Evolutionary conservation across 1,284 basidiomycete genomes (phyloP).

Genomic region (Rhodotorula sp.): DNA sequence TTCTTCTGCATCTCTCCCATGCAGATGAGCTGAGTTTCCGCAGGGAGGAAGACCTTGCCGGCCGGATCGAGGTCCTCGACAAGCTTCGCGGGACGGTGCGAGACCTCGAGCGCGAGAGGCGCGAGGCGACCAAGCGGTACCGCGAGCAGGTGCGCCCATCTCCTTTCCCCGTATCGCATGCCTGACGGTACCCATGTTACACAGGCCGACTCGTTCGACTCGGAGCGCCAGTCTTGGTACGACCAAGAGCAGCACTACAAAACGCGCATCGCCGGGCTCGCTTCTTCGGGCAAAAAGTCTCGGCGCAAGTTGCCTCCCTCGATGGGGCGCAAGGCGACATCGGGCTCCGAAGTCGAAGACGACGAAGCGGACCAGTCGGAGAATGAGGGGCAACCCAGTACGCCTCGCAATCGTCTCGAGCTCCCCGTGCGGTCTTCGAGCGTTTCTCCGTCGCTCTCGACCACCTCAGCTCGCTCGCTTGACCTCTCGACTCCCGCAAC

Average conservation of each 20-base stretch:
- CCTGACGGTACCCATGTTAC: neutral
- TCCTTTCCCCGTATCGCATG: neutral
- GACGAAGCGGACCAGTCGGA: neutral
- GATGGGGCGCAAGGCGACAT: neutral
- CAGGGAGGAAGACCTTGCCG: constrained; percentile 42
- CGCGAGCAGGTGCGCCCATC: constrained; percentile 32
- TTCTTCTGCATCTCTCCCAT: neutral
- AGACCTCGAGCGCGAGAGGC: constrained; percentile 39
- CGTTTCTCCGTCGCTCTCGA: neutral
- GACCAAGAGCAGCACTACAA: constrained; percentile 42
- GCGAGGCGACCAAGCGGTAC: constrained; percentile 39
- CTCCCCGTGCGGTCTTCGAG: neutral
- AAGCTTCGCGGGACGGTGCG: constrained; percentile 29
- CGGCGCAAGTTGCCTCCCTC: neutral
- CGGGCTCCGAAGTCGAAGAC: neutral
- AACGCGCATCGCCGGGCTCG: constrained; percentile 24
- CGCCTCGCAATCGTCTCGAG: neutral
- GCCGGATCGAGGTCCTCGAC: constrained; percentile 36
- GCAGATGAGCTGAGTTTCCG: too few species aligned
- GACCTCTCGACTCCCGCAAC: neutral
- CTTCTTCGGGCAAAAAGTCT: neutral
- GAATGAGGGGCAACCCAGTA: neutral
- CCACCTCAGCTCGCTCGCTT: neutral
- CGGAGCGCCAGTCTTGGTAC: constrained; percentile 41
- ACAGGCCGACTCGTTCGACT: constrained; percentile 42